These are phyloP conservation scores for Oryza brachyantha DNA, from an alignment of 176 grass and related monocot genomes.

Conservation along the genomic window DNA sequence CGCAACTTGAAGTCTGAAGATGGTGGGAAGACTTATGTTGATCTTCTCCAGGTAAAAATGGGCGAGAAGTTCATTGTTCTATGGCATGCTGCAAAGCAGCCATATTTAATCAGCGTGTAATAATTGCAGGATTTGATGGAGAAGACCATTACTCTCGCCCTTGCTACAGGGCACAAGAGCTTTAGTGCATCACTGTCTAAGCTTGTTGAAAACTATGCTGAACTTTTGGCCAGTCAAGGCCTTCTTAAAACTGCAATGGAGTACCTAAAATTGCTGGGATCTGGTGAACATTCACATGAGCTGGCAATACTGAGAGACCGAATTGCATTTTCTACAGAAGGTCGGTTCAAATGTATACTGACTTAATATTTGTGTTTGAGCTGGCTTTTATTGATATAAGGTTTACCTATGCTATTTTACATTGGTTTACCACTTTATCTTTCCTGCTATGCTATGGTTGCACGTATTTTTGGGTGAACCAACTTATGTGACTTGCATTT, in stretches of 20 bases:
- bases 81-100: conserved; percentile 1
- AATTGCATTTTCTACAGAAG: conserved; percentile 70
- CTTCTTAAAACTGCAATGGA: conserved; percentile 97
- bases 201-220: conserved; percentile 95
- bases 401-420: background rate
- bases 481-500: background rate
- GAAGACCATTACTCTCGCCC: conserved; percentile 88
- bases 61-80: conserved; percentile 21
- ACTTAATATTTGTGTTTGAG: background rate
- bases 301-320: conserved; percentile 89
- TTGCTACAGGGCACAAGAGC: conserved; percentile 87
- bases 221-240: conserved; percentile 91
- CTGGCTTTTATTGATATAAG: conserved; percentile 8
- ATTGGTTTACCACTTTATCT: background rate
- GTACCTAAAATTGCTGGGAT: conserved; percentile 89
- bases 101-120: conserved; percentile 26
- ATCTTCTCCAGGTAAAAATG: conserved; percentile 90
- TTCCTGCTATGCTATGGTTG: background rate
- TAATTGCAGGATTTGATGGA: conserved; percentile 95
- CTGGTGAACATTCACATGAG: conserved; percentile 78
- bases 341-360: conserved; percentile 20
- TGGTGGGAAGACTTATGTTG: conserved; percentile 78
- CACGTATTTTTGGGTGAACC: background rate
- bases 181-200: conserved; percentile 85
- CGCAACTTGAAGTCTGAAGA: conserved; percentile 74